phyloP scores from a whole-genome alignment of 176 grass and related monocot species.

The Aegilops speltoides region DNA sequence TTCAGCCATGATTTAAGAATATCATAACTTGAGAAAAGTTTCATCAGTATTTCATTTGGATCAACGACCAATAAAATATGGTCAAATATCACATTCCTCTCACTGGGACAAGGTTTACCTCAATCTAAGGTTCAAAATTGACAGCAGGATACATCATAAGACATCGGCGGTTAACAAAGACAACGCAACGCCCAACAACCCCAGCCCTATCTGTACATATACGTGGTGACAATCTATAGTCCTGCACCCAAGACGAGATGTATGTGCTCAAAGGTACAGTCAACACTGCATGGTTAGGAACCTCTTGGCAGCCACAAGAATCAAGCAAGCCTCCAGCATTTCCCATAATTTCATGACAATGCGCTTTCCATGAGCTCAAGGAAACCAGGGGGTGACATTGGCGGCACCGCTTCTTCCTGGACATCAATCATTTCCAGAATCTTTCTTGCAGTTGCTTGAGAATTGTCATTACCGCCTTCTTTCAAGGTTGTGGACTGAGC shows the following conservation, averaged over 20 bases:
- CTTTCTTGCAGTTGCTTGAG: constrained; percentile 71
- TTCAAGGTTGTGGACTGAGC: constrained; percentile 8
- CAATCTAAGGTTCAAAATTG: neutral
- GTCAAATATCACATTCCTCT: neutral
- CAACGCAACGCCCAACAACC: constrained; percentile 12
- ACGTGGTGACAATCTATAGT: neutral
- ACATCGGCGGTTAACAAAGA: neutral
- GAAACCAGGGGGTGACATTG: constrained; percentile 65
- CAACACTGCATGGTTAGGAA: neutral
- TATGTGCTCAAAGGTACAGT: neutral
- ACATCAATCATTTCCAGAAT: constrained; percentile 54
- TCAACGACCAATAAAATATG: neutral
- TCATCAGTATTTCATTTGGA: neutral
- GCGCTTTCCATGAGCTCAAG: constrained; percentile 15
- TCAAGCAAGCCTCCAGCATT: neutral
- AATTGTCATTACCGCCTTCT: constrained; percentile 12
- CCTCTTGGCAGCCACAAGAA: neutral
- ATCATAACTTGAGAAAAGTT: neutral
- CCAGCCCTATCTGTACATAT: constrained; percentile 10
- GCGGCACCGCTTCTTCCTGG: constrained; percentile 67
- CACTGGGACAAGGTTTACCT: neutral
- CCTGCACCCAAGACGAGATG: neutral
- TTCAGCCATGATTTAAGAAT: neutral
- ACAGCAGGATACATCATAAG: neutral
- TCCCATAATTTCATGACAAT: constrained; percentile 1